phyloP scores from a whole-genome alignment of 805 yeast species.

The Saccharomycopsis capsularis region DNA sequence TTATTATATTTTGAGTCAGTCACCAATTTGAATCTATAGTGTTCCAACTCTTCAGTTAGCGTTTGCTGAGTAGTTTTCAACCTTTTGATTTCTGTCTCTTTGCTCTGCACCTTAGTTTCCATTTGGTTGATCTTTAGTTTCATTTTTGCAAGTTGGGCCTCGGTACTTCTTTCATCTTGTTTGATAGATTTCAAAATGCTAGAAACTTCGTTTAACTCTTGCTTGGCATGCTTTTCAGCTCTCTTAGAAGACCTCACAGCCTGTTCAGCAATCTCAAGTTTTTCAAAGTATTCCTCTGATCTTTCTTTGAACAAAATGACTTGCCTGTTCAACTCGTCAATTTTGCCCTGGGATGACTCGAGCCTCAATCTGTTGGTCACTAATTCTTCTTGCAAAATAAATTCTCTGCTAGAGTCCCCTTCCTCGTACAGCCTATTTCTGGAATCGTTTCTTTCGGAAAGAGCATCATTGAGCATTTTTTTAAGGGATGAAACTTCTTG shows the following conservation, averaged over 20 bases:
- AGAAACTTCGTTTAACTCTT: conserved; percentile 48
- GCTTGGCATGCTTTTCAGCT: conserved; percentile 47
- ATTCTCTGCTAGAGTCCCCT: conserved; percentile 23
- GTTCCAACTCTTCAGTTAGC: conserved; percentile 49
- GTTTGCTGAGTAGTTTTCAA: conserved; percentile 41
- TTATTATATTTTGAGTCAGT: conserved; percentile 29
- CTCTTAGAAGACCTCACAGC: conserved; percentile 58
- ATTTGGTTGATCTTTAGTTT: conserved; percentile 44
- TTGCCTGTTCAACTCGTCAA: conserved; percentile 45
- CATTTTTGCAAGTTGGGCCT: conserved; percentile 45
- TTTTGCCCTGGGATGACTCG: conserved; percentile 50
- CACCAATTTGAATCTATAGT: conserved; percentile 41
- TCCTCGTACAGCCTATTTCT: conserved; percentile 8
- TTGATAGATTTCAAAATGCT: conserved; percentile 40
- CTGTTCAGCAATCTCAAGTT: conserved; percentile 72
- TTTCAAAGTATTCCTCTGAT: conserved; percentile 65
- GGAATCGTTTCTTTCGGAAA: conserved; percentile 26
- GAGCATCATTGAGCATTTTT: conserved; percentile 34
- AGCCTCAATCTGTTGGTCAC: conserved; percentile 47
- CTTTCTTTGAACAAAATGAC: conserved; percentile 59
- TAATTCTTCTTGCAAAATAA: conserved; percentile 35
- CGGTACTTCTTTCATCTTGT: conserved; percentile 49
- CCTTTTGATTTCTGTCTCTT: conserved; percentile 47
- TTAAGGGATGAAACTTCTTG: conserved; percentile 37
- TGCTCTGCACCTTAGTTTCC: conserved; percentile 51